Base-by-base conservation (phyloP, 495 filamentous ascomycete species). In the Thermothielavioides terrestris region DNA sequence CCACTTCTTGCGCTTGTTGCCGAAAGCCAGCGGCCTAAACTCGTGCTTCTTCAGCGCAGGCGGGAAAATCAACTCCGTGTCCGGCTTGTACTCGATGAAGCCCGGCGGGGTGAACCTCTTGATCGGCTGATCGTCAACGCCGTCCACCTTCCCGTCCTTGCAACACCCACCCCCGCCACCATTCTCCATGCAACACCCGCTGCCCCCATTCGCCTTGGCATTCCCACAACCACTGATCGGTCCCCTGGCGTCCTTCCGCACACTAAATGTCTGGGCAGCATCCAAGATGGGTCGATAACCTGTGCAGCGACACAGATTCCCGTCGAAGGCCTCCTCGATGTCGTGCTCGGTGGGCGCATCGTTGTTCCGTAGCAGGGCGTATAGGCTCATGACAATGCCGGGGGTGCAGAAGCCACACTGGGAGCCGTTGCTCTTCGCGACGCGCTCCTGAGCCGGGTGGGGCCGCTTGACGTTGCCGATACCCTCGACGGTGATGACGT, bases 401-500 rank as follows among this genome's bases (percentile, higher is more conserved):
- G 91, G 92, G 6, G 92, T 97, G 61, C 92, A 98, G 62, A 98
- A 98, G 7, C 77, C 81, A 58, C 80, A 85, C 64, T 85, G 82
- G 31, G 77, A 81, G 27, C 82, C 82, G 59, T 84, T 77, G 35
- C 74, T 66, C 65, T 83, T 83, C 18, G 89, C 89, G 51, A 98
- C 85, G 37, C 92, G 80, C 68, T 98, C 90, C 67, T 98, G 92
- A 2, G 85, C 73, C 3, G 92, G 87, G 72, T 98, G 92, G 10
- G 92, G 92, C 31, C 77, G 78, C 66, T 89, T 85, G 41, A 85
- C 81, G 60, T 86, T 85, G 9, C 92, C 92, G 65, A 98, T 95
- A n/a, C 92, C 92, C 67, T 98, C 92, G 11, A 98, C 82, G 7
- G 92, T 98, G 57, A 98, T 90, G 53, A 98, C 90, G 77, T 98